Base-by-base conservation (phyloP, 140 eudicot species). In the Anethum foeniculum region DNA sequence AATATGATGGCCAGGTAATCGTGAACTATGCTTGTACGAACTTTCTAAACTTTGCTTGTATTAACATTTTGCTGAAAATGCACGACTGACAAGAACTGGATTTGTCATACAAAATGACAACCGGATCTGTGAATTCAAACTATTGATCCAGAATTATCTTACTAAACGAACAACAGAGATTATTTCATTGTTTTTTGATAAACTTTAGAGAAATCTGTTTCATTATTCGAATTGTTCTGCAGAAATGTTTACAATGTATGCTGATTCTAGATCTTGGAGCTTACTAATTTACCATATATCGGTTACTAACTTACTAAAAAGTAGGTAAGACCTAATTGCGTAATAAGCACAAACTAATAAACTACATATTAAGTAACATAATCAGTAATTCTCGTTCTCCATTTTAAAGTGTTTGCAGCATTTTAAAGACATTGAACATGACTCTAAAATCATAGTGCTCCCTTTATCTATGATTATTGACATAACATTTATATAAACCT, bases 1-100 rank as follows among this genome's bases (percentile, higher is more conserved):
- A 92, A 84, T 94, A 94, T 83, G 97, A 94, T 89, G 98, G 98
- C 82, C 92, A 94, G 93, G 97, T 93, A 86, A 76, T 23, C n/a
- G 36, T 16, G 14, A 34, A 49, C 41, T 41, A 25, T 60, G 34
- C 34, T 60, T 25, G 4, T 60, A 60, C 11, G 8, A 51, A 60
- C 2, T 6, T 23, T 27, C 19, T 65, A 38, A 32, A 49, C 41
- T 41, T 11, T 56, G 27, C 65, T 56, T 21, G 28, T 56, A 56
- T 3, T 27, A 56, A 56, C 32, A 56, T 56, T 23, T 23, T 58
- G 13, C 13, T 58, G 67, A 58, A 58, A 58, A 7, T 62, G 36
- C 0, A 32, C 39, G 32, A 25, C 3, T 16, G 15, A 28, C 4
- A 65, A 65, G 41, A 65, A 65, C 14, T 25, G 38, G 34, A 27